Evolutionary conservation across 768 basidiomycete species (phyloP).

Genomic region (Suillus weaverae): DNA sequence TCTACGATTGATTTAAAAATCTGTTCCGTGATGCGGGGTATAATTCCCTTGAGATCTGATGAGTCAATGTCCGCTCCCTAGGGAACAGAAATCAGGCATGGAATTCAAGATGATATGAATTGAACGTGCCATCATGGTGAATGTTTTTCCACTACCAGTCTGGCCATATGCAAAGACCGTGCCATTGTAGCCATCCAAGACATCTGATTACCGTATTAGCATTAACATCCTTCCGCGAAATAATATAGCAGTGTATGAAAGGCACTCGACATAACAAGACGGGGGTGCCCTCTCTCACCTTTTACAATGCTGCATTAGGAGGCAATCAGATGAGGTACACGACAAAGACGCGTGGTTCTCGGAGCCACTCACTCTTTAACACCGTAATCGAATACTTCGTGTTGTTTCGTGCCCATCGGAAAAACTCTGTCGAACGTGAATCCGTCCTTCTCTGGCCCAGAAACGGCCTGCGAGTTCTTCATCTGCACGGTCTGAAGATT

Average conservation of each 20-base stretch:
- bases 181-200: conserved; percentile 97
- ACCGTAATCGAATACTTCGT: conserved; percentile 97
- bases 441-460: conserved; percentile 93
- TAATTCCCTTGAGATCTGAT: conserved; percentile 91
- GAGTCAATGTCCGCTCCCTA: conserved; percentile 98
- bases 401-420: conserved; percentile 85
- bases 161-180: conserved; percentile 98
- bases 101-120: conserved; percentile 6
- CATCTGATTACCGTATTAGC: conserved; percentile 58
- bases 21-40: conserved; percentile 97
- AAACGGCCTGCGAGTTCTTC: conserved; percentile 63
- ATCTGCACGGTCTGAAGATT: conserved; percentile 82
- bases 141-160: conserved; percentile 95
- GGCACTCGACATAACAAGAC: neutral
- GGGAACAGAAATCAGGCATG: conserved; percentile 7
- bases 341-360: conserved; percentile 7
- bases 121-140: conserved; percentile 91
- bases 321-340: conserved; percentile 18
- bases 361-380: conserved; percentile 81
- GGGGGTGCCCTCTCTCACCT: conserved; percentile 46
- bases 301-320: conserved; percentile 71
- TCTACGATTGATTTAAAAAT: conserved; percentile 98
- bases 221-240: neutral
- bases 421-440: conserved; percentile 98
- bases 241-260: neutral